Percentiles rank a stretch among this genome's conserved stretches.
phyloP scores from a whole-genome alignment of 176 grass and related monocot species.

The Eragrostis nindensis region DNA sequence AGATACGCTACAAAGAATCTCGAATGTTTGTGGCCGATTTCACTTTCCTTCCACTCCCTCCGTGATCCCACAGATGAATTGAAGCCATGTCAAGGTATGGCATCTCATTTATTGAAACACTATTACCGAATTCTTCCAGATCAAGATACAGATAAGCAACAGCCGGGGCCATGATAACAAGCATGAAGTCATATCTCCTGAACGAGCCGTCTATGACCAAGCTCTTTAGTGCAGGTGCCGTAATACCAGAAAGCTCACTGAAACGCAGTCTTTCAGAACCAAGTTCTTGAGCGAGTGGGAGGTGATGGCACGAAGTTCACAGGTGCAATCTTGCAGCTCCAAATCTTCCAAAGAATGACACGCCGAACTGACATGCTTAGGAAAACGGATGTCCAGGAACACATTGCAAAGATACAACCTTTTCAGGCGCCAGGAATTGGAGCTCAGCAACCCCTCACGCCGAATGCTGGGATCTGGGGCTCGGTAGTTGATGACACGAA shows the following conservation, averaged over 20 bases:
- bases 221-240: background rate
- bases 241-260: background rate
- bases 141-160: background rate
- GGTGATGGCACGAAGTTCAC: background rate
- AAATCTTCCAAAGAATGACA: conserved; percentile 12
- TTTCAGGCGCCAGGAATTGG: conserved; percentile 15
- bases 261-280: conserved; percentile 1
- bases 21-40: background rate
- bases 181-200: background rate
- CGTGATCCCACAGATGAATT: background rate
- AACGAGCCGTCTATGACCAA: background rate
- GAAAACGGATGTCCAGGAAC: background rate
- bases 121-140: background rate
- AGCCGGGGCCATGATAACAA: conserved; percentile 1
- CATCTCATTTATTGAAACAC: background rate
- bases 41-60: background rate
- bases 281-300: conserved; percentile 24
- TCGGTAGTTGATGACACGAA: conserved; percentile 17
- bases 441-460: background rate
- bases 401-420: background rate
- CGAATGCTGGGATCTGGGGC: background rate
- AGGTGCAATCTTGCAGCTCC: background rate
- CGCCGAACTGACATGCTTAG: background rate
- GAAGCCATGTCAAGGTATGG: conserved; percentile 22
- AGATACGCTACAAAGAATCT: background rate